Percentiles rank a stretch among this genome's conserved stretches.
phyloP scores from a whole-genome alignment of 2,329 filamentous ascomycete genomes.

The Cladophialophora psammophila region DNA sequence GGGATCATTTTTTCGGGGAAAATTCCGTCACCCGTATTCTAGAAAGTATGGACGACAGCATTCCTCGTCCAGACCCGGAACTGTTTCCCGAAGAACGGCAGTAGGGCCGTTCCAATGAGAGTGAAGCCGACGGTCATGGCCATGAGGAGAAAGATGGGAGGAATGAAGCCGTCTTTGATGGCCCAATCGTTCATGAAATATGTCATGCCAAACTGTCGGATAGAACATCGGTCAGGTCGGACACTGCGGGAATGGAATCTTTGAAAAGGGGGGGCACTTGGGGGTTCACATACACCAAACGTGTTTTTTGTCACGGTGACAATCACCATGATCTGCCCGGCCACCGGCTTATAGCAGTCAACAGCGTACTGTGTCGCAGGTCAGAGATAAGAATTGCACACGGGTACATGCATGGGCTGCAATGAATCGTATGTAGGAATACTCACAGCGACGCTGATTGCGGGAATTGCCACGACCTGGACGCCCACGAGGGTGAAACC shows the following conservation, averaged over 20 bases:
- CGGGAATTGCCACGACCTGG: slow-evolving; percentile 50
- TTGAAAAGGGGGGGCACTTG: too few relatives aligned
- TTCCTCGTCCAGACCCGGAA: slow-evolving; percentile 50
- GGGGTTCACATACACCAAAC: too few relatives aligned
- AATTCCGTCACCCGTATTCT: too few relatives aligned
- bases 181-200: slow-evolving; percentile 28
- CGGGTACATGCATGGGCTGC: neutral
- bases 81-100: slow-evolving; percentile 54
- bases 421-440: slow-evolving; percentile 49
- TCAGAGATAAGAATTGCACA: neutral
- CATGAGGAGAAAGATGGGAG: slow-evolving; percentile 55
- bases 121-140: slow-evolving; percentile 51
- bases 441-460: slow-evolving; percentile 54
- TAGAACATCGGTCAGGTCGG: too few relatives aligned
- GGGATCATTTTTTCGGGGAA: too few relatives aligned
- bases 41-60: too few relatives aligned
- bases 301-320: slow-evolving; percentile 56
- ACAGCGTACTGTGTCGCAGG: slow-evolving; percentile 13
- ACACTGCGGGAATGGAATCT: too few relatives aligned
- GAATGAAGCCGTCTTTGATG: slow-evolving; percentile 46
- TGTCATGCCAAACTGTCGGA: slow-evolving; percentile 49
- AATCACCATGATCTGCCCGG: slow-evolving; percentile 56
- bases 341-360: slow-evolving; percentile 57
- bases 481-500: slow-evolving; percentile 57
- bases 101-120: slow-evolving; percentile 49